phyloP scores from a whole-genome alignment of 2,329 filamentous ascomycete genomes.

The Rugonectria rugulosa region DNA sequence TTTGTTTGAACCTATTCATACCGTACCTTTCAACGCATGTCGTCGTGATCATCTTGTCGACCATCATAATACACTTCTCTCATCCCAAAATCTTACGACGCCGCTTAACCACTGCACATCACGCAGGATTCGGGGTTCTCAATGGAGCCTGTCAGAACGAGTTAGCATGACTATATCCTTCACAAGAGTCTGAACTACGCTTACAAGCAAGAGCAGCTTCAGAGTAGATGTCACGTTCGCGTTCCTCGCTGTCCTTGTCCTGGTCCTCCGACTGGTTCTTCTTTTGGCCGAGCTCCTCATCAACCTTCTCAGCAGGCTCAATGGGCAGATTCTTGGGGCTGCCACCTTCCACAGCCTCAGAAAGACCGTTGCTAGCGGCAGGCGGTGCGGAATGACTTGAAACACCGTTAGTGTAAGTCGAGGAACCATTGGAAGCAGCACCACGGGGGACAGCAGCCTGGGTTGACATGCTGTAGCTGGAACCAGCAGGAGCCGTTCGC shows the following conservation, averaged over 20 bases:
- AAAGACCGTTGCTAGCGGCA: conserved; percentile 66
- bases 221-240: conserved; percentile 93
- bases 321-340: conserved; percentile 80
- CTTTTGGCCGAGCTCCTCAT: conserved; percentile 67
- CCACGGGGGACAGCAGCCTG: conserved; percentile 71
- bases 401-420: conserved; percentile 62
- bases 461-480: conserved; percentile 58
- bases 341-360: conserved; percentile 78
- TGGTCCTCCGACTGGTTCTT: conserved; percentile 76
- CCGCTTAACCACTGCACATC: conserved; percentile 90
- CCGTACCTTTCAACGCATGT: conserved; percentile 35
- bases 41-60: conserved; percentile 42
- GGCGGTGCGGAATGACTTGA: conserved; percentile 75
- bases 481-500: conserved; percentile 65
- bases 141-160: conserved; percentile 74
- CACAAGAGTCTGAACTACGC: conserved; percentile 41
- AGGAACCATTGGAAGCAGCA: conserved; percentile 63
- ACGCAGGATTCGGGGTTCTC: conserved; percentile 94
- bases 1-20: conserved; percentile 28
- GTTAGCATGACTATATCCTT: conserved; percentile 40
- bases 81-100: not conserved
- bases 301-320: conserved; percentile 69
- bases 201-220: conserved; percentile 89
- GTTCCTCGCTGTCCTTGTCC: conserved; percentile 73
- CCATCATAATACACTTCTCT: conserved; percentile 39